A percentile compares a stretch with the other conserved stretches of the same genome.
phyloP scores from a whole-genome alignment of 441 rosid genomes.

The Pelargonium myrrhifolium region DNA sequence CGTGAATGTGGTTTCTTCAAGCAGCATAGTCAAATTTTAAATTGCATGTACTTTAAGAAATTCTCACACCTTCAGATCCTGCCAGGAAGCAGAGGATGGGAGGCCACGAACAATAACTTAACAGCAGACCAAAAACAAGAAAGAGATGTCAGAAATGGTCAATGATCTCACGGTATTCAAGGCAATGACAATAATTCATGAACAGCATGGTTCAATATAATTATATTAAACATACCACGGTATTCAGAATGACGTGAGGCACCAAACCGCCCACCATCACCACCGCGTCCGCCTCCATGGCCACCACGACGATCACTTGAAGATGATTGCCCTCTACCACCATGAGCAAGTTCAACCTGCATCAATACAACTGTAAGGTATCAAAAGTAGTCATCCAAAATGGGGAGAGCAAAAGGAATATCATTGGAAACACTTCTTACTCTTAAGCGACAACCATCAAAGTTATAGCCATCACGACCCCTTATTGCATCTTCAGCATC shows the following conservation, averaged over 20 bases:
- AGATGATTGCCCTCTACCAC: conserved; percentile 72
- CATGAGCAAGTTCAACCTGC: conserved; percentile 98
- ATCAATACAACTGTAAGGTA: conserved; percentile 17
- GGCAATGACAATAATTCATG: not conserved
- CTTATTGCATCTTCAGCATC: conserved; percentile 94
- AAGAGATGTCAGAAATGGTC: not conserved
- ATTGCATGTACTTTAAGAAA: not conserved
- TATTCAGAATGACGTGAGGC: conserved; percentile 75
- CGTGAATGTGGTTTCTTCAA: not conserved
- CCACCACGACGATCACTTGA: conserved; percentile 82
- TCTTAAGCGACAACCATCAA: conserved; percentile 86
- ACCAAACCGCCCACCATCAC: conserved; percentile 51
- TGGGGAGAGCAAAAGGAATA: not conserved
- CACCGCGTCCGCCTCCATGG: conserved; percentile 45
- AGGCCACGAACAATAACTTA: conserved; percentile 59
- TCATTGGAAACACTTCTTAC: conserved; percentile 32
- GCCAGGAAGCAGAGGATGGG: conserved; percentile 92
- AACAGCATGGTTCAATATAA: not conserved
- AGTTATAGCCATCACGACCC: conserved; percentile 92
- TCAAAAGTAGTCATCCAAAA: not conserved
- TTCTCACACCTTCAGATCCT: conserved; percentile 62
- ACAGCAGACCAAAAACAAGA: not conserved
- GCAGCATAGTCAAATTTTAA: not conserved
- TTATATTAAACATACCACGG: conserved; percentile 48
- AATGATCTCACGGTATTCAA: too few species aligned